Conservation (phyloP, 371 early-diverging fungal genomes). For the Mucor ambiguus region DNA sequence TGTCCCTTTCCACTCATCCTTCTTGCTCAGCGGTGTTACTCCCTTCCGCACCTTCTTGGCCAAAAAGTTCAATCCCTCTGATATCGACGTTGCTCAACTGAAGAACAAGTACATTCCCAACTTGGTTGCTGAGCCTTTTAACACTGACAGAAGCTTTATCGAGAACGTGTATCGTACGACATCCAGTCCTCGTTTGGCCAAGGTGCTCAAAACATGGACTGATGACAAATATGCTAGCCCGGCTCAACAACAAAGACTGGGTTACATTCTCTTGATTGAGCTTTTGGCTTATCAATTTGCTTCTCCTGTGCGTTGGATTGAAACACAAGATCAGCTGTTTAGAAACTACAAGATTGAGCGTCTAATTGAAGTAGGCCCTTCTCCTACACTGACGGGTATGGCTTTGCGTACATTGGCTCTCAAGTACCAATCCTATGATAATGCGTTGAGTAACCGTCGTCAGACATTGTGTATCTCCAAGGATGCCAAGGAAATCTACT, state of each 20-base stretch:
- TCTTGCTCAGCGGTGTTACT: conserved; percentile 87
- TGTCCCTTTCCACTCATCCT: conserved; percentile 96
- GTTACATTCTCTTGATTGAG: conserved; percentile 89
- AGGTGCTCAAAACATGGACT: conserved; percentile 86
- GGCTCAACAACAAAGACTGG: conserved; percentile 84
- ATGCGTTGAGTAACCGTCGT: conserved; percentile 89
- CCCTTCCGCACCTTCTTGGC: conserved; percentile 91
- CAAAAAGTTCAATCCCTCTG: conserved; percentile 78
- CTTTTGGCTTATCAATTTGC: conserved; percentile 94
- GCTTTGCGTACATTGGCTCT: conserved; percentile 92
- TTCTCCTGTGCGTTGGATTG: conserved; percentile 96
- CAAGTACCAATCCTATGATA: conserved; percentile 96
- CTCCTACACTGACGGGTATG: conserved; percentile 91
- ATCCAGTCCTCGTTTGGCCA: conserved; percentile 70
- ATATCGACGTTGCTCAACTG: conserved; percentile 79
- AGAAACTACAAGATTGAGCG: conserved; percentile 81
- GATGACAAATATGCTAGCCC: conserved; percentile 69
- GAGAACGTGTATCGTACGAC: conserved; percentile 76
- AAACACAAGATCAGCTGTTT: conserved; percentile 95
- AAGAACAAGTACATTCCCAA: conserved; percentile 92
- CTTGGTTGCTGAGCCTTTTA: conserved; percentile 92
- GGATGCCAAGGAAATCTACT: conserved; percentile 92
- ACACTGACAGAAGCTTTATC: conserved; percentile 79
- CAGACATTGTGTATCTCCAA: conserved; percentile 86
- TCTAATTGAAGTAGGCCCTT: conserved; percentile 92